Conservation (phyloP, 768 basidiomycete species). For the Nevesoporus exiguus region DNA sequence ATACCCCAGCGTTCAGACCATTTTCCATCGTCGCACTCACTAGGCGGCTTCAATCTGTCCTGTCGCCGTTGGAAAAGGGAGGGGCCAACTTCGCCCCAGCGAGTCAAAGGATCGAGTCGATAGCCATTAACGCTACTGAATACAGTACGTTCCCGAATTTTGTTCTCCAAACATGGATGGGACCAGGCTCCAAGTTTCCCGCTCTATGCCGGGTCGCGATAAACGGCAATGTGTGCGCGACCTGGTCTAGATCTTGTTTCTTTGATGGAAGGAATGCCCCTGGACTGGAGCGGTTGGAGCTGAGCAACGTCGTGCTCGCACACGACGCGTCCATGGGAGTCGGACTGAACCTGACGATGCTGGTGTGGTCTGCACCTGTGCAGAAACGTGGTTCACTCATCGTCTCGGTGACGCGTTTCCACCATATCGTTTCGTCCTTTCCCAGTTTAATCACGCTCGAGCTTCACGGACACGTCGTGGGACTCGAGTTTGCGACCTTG, state of each 20-base stretch:
- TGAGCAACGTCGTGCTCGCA: slow-evolving; percentile 19
- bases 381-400: slow-evolving; percentile 7
- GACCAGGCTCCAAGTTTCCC: slow-evolving; percentile 10
- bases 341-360: slow-evolving; percentile 18
- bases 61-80: slow-evolving; percentile 3
- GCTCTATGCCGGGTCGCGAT: slow-evolving; percentile 7
- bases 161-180: slow-evolving; percentile 20
- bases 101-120: slow-evolving; percentile 13
- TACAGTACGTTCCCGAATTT: slow-evolving; percentile 16
- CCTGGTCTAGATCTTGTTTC: slow-evolving; percentile 19
- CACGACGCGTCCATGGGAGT: slow-evolving; percentile 1
- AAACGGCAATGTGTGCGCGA: slow-evolving; percentile 15
- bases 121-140: slow-evolving; percentile 16
- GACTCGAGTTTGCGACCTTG: slow-evolving; percentile 5
- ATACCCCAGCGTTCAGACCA: slow-evolving; percentile 1
- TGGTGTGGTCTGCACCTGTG: slow-evolving; percentile 19
- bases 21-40: slow-evolving; percentile 15
- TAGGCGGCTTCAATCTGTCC: slow-evolving; percentile 15
- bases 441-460: slow-evolving; percentile 20
- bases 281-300: slow-evolving; percentile 9
- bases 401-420: slow-evolving; percentile 16
- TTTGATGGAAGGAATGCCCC: slow-evolving; percentile 19
- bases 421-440: slow-evolving; percentile 19
- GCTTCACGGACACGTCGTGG: slow-evolving; percentile 12
- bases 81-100: slow-evolving; percentile 1